Conservation (phyloP, 768 basidiomycete species). For the Tylopilus rubrobrunneus region DNA sequence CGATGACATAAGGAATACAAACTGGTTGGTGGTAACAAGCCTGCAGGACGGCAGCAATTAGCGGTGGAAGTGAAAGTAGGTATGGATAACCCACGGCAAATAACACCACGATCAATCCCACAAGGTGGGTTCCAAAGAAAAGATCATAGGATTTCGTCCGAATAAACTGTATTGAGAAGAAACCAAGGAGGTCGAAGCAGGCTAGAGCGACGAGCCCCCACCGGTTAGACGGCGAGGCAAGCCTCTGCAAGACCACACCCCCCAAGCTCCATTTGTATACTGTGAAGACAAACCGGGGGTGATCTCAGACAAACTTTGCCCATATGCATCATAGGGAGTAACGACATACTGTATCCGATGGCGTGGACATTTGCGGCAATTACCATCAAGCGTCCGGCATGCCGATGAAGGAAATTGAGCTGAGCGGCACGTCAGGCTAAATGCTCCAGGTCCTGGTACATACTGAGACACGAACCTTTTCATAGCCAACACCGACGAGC, state of each 20-base stretch:
- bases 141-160: constrained; percentile 62
- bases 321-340: not conserved
- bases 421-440: constrained; percentile 21
- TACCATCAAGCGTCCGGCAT: constrained; percentile 55
- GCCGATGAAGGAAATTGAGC: constrained; percentile 77
- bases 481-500: constrained; percentile 61
- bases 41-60: constrained; percentile 19
- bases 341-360: constrained; percentile 50
- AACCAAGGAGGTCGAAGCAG: constrained; percentile 51
- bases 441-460: not conserved
- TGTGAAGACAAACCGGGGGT: constrained; percentile 20
- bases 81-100: constrained; percentile 44
- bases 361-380: constrained; percentile 57
- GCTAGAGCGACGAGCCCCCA: constrained; percentile 53
- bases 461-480: constrained; percentile 43
- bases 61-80: not conserved
- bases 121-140: constrained; percentile 58
- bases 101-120: constrained; percentile 51
- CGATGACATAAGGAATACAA: constrained; percentile 53
- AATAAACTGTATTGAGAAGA: constrained; percentile 57
- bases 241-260: constrained; percentile 35
- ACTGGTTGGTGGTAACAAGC: constrained; percentile 48
- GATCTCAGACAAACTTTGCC: not conserved
- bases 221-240: constrained; percentile 35
- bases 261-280: constrained; percentile 56